These are phyloP conservation scores for Suhomyces sp. DNA, from an alignment of 805 yeast species.

Conservation along the genomic window DNA sequence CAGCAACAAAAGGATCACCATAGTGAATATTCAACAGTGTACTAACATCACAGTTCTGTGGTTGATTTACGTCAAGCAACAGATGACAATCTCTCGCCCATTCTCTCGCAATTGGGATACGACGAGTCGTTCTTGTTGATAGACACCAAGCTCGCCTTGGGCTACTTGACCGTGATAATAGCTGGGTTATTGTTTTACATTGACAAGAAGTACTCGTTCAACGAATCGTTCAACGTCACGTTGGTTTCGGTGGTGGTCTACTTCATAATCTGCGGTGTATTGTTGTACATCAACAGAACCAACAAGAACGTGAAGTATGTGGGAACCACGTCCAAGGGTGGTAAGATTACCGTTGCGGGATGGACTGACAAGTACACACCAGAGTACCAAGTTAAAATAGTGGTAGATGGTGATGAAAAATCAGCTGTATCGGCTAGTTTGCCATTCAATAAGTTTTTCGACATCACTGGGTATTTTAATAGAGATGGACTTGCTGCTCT, in stretches of 20 bases:
- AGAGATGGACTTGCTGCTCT: constrained; percentile 29
- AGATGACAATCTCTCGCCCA: constrained; percentile 48
- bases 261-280: constrained; percentile 32
- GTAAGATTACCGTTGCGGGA: constrained; percentile 40
- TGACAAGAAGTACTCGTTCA: constrained; percentile 50
- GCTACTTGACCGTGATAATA: constrained; percentile 44
- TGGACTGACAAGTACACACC: constrained; percentile 48
- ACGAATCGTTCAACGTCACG: constrained; percentile 37
- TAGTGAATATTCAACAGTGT: no score
- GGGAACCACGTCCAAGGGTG: constrained; percentile 36
- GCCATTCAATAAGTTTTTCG: constrained; percentile 44
- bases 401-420: constrained; percentile 24
- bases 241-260: constrained; percentile 38
- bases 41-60: constrained; percentile 38
- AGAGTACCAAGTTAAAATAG: constrained; percentile 37
- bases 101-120: constrained; percentile 45
- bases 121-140: constrained; percentile 44
- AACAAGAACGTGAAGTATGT: constrained; percentile 48
- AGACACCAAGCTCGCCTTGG: constrained; percentile 51
- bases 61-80: constrained; percentile 47
- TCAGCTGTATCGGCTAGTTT: constrained; percentile 18
- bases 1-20: neutral
- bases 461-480: constrained; percentile 45
- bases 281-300: constrained; percentile 32
- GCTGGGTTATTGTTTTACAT: constrained; percentile 47